phyloP scores from a whole-genome alignment of 129 eudicot species.

The Rutidosis leptorrhynchoides region DNA sequence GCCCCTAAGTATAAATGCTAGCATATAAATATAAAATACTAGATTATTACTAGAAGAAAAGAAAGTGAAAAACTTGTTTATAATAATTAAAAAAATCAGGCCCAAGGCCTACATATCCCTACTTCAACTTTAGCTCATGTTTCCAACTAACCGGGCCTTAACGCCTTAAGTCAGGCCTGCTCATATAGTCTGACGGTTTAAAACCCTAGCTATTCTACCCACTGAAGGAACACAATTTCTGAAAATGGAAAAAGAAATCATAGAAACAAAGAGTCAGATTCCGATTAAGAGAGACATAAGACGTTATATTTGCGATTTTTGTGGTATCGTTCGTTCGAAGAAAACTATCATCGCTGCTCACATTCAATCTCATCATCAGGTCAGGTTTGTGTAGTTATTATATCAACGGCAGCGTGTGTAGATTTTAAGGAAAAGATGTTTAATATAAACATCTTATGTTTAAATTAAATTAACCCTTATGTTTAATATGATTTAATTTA shows the following conservation, averaged over 20 bases:
- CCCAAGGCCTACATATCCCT: neutral
- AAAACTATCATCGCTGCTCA: slow-evolving; percentile 66
- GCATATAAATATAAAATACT: no score
- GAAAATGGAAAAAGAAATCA: slow-evolving; percentile 32
- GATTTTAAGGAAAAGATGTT: neutral
- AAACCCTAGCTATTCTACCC: slow-evolving; percentile 30
- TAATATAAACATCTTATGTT: no score
- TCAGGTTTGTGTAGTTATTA: slow-evolving; percentile 35
- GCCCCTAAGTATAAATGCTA: no score
- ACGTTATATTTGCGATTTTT: slow-evolving; percentile 62
- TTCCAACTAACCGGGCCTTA: slow-evolving; percentile 20
- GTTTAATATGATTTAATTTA: no score
- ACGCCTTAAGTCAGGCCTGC: slow-evolving; percentile 9
- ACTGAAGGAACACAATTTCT: neutral
- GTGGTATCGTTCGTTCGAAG: slow-evolving; percentile 87
- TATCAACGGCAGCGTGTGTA: no score
- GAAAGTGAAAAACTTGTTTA: neutral
- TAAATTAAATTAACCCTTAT: no score
- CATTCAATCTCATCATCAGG: slow-evolving; percentile 61
- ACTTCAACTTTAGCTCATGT: neutral
- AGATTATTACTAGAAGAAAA: no score
- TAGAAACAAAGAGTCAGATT: slow-evolving; percentile 4
- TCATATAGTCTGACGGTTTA: neutral
- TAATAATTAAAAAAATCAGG: neutral
- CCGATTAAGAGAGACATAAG: slow-evolving; percentile 54